Base-by-base conservation (phyloP, 176 grass and related monocot species). In the Elaeis guineensis region DNA sequence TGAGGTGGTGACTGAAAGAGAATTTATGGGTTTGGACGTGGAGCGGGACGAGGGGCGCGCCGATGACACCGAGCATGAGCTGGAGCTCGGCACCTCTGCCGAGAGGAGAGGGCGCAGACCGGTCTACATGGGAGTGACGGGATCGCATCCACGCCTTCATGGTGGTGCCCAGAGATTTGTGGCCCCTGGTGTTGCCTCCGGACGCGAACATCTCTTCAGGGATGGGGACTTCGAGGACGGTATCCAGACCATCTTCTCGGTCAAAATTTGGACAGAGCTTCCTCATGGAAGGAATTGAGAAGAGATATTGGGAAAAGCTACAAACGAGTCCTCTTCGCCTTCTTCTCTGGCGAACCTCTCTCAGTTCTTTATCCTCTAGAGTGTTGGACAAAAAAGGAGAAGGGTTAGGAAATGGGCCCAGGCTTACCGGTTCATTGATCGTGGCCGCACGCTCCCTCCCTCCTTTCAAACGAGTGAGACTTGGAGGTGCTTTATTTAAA, bases 221-320 rank as follows among this genome's bases (percentile, higher is more conserved):
- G 28, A 73, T 55, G 14, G 70, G 70, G 49, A 73, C 70, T 28
- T 73, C 70, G 4, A 73, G 70, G 25, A 73, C 70, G 17, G 70
- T 73, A 14, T 73, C 70, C 25, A 73, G 51, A 6, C 70, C 70
- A 25, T 55, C 59, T 49, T 73, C 70, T 35, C 29, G 14, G 5
- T 63, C 59, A 25, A 62, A 8, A 7, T 73, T 73, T 19, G 59
- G 70, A 12, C 59, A 73, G 5, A 73, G 25, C 51, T 55, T 73
- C 59, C 28, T 73, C 70, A 73, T 73, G 12, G 49, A 20, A 23
- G 35, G 9, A 44, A 12, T 44, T 44, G 35, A 44, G 35, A 44
- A 12, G 8, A 12, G 35, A 12, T 39, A 39, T 14, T 44, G 9
- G 35, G 35, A 44, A 44, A 14, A 14, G 35, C 35, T 12, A 44